Base-by-base conservation (phyloP, 768 basidiomycete species). In the Trametes cubensis region DNA sequence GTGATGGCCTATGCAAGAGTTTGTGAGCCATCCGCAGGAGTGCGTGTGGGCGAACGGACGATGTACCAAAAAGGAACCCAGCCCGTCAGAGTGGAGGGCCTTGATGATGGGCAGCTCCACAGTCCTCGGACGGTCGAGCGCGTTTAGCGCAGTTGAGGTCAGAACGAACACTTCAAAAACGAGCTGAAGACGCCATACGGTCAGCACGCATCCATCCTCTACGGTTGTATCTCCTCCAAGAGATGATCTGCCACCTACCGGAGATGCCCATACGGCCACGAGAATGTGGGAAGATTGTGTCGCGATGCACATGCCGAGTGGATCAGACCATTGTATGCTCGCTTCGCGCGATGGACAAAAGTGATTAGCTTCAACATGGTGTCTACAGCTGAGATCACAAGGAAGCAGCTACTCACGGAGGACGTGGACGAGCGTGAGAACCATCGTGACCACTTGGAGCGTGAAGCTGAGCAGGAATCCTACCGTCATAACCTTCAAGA, bases 141-240 rank as follows among this genome's bases (percentile, higher is more conserved):
- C 77, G 60, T 77, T 77, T 55, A 73, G 73, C 30, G 67, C 62
- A 1, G 71, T 74, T 13, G 73, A 70, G 11, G 66, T 28, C 8
- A 79, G 64, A 2, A 78, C 75, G 42, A 71, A 51, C 17, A 73
- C 20, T 58, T 77, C 78, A 52, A 77, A 77, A 14, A 72, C 51
- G 61, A 77, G 65, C 77, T 78, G 60, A 26, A 17, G 6, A 23
- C 23, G 48, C n/a, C 25, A 49, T 21, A 41, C 17, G 11, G 40
- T n/a, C 10, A 34, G 34, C 34, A 34, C 34, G 34, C 34, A 34
- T 34, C 34, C 10, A 34, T 11, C 10, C 34, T 34, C 10, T 10
- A 34, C 34, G 34, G 34, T 34, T 34, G 34, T 4, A 6, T 7
- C 34, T 10, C 34, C 34, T 34, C 34, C 34, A 11, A 10, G 26